A percentile compares a stretch with the other conserved stretches of the same genome.
Conservation (phyloP, 2,329 filamentous ascomycete genomes). For the Thermoascus crustaceus region DNA sequence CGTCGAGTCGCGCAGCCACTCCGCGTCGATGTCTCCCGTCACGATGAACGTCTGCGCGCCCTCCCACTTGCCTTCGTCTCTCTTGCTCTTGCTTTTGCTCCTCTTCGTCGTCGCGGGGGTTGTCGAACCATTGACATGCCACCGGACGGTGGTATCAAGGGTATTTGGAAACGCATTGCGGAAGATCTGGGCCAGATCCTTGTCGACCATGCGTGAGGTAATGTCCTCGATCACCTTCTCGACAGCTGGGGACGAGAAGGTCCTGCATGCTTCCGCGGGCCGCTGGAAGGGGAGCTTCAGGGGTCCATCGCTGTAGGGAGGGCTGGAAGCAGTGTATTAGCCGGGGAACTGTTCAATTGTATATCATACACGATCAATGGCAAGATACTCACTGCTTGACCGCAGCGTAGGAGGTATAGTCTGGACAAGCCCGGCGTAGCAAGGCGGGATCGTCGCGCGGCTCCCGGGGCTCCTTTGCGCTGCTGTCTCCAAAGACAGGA, state of each 20-base stretch:
- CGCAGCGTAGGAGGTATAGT: conserved; percentile 55
- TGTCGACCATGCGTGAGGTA: conserved; percentile 69
- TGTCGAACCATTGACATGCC: conserved; percentile 61
- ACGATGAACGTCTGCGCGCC: conserved; percentile 89
- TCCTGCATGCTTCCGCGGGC: conserved; percentile 72
- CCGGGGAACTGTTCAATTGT: background rate
- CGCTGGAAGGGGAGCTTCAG: conserved; percentile 78
- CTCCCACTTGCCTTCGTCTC: conserved; percentile 61
- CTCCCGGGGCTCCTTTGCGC: conserved; percentile 1
- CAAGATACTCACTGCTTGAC: conserved; percentile 48
- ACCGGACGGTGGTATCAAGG: conserved; percentile 80
- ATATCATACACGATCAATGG: background rate
- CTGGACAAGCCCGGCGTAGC: conserved; percentile 49
- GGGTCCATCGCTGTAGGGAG: conserved; percentile 70
- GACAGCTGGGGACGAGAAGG: conserved; percentile 77
- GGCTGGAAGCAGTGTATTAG: conserved; percentile 40
- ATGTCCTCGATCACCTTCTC: conserved; percentile 82
- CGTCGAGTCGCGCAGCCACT: conserved; percentile 86
- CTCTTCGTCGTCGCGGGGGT: conserved; percentile 11
- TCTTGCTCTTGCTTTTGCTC: conserved; percentile 31
- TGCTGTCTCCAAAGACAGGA: conserved; percentile 4
- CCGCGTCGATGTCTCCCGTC: conserved; percentile 84
- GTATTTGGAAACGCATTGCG: conserved; percentile 93
- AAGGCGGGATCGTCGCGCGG: conserved; percentile 20
- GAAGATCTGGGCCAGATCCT: conserved; percentile 84